These are phyloP conservation scores for Tylopilus plumbeoviolaceoides DNA, from an alignment of 768 basidiomycete species.

Conservation along the genomic window DNA sequence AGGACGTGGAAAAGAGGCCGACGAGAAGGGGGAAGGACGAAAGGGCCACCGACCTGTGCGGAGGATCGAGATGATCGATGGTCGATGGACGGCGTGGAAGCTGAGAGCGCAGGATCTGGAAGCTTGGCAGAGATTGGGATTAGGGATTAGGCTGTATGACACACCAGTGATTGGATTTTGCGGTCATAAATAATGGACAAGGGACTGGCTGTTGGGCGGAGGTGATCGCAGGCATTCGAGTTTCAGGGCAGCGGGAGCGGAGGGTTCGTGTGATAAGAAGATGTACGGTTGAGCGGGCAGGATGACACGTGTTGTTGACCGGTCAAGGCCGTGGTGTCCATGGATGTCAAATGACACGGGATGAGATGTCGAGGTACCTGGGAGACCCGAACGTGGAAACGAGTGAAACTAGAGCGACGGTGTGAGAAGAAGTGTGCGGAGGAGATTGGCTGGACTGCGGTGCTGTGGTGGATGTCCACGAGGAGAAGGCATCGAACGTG, in stretches of 20 bases:
- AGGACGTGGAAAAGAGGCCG: not conserved
- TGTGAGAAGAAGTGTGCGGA: not conserved
- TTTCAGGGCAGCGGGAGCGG: constrained; percentile 6
- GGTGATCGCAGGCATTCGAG: constrained; percentile 10
- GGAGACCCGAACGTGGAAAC: constrained; percentile 10
- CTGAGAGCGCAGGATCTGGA: constrained; percentile 25
- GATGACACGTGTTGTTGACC: constrained; percentile 18
- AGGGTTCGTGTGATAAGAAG: constrained; percentile 18
- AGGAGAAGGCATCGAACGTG: constrained; percentile 10
- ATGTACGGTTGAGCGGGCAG: constrained; percentile 4
- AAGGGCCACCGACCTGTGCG: constrained; percentile 14
- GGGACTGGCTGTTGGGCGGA: constrained; percentile 4
- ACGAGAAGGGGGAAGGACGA: not conserved
- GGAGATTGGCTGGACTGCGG: constrained; percentile 13
- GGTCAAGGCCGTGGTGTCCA: constrained; percentile 20
- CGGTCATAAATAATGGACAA: constrained; percentile 5
- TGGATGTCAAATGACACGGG: constrained; percentile 7
- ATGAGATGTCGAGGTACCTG: not conserved
- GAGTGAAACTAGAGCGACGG: constrained; percentile 1
- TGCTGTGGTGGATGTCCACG: constrained; percentile 11
- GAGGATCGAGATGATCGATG: constrained; percentile 10
- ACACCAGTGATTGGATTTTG: constrained; percentile 13
- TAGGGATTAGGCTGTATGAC: constrained; percentile 22
- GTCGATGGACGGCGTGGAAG: constrained; percentile 6
- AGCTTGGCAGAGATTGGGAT: constrained; percentile 18